Percentiles rank a stretch among this genome's conserved stretches.
These are phyloP conservation scores for Colletotrichum sp. DNA, from an alignment of 2,329 filamentous ascomycete species.

Conservation along the genomic window DNA sequence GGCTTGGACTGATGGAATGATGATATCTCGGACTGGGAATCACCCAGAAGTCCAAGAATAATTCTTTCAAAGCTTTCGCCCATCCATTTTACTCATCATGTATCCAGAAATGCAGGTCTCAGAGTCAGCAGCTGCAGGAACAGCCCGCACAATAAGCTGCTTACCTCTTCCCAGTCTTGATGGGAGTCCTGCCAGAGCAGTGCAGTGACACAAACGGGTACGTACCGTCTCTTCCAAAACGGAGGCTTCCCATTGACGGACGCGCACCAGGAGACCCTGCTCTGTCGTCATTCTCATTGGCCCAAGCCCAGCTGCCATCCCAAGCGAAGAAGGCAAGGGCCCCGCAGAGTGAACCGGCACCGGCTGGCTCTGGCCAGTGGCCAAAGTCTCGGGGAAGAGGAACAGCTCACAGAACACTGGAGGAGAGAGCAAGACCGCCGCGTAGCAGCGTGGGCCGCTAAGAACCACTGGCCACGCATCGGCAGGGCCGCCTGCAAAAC, in stretches of 20 bases:
- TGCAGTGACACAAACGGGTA: background rate
- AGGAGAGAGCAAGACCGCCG: background rate
- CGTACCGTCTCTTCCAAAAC: background rate
- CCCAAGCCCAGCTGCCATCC: background rate
- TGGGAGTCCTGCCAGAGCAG: background rate
- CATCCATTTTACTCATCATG: background rate
- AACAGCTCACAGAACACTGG: too few relatives aligned
- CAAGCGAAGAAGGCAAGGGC: background rate
- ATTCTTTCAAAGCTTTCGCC: background rate
- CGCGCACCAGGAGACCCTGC: background rate
- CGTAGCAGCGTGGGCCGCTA: background rate
- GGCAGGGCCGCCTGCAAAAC: conserved; percentile 3
- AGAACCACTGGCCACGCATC: background rate
- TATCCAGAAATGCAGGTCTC: background rate
- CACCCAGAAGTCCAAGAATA: background rate
- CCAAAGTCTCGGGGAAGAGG: background rate
- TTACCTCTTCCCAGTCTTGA: background rate
- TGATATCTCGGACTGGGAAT: background rate
- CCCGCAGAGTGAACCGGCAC: background rate
- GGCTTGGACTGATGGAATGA: background rate
- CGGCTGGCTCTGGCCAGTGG: background rate
- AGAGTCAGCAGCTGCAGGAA: background rate
- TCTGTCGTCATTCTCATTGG: background rate
- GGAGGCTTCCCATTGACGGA: background rate
- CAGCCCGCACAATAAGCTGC: background rate